Conservation (phyloP, 805 yeast genomes). For the Cyberlindnera bimundalis region DNA sequence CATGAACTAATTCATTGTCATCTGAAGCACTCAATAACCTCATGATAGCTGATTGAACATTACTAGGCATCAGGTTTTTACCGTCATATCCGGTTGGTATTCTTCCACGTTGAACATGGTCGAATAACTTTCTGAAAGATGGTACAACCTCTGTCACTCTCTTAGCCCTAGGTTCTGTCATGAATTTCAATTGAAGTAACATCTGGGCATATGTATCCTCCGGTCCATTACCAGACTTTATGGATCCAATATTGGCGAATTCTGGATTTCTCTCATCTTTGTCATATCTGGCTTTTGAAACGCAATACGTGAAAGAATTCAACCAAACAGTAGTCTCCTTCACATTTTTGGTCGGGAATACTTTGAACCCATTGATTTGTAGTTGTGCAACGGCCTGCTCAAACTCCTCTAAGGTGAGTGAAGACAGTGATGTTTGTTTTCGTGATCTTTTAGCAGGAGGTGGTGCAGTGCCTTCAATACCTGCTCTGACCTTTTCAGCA, state of each 20-base stretch:
- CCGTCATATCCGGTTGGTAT: conserved; percentile 42
- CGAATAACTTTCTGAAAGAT: conserved; percentile 32
- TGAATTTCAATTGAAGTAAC: conserved; percentile 52
- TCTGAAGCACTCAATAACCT: conserved; percentile 47
- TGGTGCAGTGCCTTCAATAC: conserved; percentile 4
- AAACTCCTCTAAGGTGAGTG: conserved; percentile 29
- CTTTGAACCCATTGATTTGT: conserved; percentile 47
- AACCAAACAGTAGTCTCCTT: conserved; percentile 52
- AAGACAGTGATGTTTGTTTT: conserved; percentile 6
- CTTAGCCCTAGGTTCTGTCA: conserved; percentile 51
- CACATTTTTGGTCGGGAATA: conserved; percentile 46
- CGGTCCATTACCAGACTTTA: conserved; percentile 50
- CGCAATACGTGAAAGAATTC: conserved; percentile 53
- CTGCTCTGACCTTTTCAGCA: conserved; percentile 33
- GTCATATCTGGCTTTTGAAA: conserved; percentile 52
- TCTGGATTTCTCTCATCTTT: conserved; percentile 50
- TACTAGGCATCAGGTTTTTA: conserved; percentile 44
- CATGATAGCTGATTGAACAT: conserved; percentile 46
- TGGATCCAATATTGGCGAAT: conserved; percentile 50
- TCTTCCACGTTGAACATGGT: conserved; percentile 30
- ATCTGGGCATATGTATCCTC: conserved; percentile 46
- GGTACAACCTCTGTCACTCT: conserved; percentile 40
- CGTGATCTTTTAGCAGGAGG: conserved; percentile 1
- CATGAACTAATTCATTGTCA: conserved; percentile 38
- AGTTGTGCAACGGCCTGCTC: conserved; percentile 40